Base-by-base conservation (phyloP, 176 grass and related monocot species). In the Cenchrus purpureus region DNA sequence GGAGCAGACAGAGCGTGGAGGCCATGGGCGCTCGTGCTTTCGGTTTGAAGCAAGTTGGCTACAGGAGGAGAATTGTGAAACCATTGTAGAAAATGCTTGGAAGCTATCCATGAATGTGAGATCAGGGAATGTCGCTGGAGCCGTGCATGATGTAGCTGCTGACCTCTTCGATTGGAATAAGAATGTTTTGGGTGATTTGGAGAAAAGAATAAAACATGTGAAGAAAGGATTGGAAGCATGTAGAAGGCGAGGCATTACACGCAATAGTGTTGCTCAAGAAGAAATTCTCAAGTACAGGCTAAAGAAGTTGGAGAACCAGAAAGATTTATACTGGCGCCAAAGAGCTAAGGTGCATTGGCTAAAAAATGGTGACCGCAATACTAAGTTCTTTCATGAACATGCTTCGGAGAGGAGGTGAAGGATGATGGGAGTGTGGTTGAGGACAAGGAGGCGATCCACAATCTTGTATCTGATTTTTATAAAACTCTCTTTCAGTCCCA, bases 71-170 rank as follows among this genome's bases (percentile, higher is more conserved):
- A 0, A 13, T 1, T 65, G 62, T 6, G 28, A 32, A 3, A 10
- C 11, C 0, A 4, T 61, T 0, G 7, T 12, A 0, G 25, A 32
- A 0, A 31, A 65, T 13, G 62, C 12, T 0, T 65, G 62, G 62
- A 5, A 6, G 0, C n/a, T 61, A 0, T 10, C 59, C 3, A 25
- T 61, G 7, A 5, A 61, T 2, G 20, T 8, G 0, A 2, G 15
- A 2, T 2, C 0, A 0, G n/a, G n/a, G 1, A 61, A 25, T 0
- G 59, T 61, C 2, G n/a, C n/a, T n/a, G n/a, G n/a, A n/a, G n/a
- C n/a, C n/a, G 59, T 61, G 0, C 6, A 7, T 1, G n/a, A 28
- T 0, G 59, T 61, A 0, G 59, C 7, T 0, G 59, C 20, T n/a
- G n/a, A 61, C 1, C 2, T 61, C 2, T 2, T 1, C 1, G 59